Evolutionary conservation across 805 yeast genomes (phyloP), one percentile per base, ranked within the genome.

Genomic region (Candida ascalaphidarum): DNA sequence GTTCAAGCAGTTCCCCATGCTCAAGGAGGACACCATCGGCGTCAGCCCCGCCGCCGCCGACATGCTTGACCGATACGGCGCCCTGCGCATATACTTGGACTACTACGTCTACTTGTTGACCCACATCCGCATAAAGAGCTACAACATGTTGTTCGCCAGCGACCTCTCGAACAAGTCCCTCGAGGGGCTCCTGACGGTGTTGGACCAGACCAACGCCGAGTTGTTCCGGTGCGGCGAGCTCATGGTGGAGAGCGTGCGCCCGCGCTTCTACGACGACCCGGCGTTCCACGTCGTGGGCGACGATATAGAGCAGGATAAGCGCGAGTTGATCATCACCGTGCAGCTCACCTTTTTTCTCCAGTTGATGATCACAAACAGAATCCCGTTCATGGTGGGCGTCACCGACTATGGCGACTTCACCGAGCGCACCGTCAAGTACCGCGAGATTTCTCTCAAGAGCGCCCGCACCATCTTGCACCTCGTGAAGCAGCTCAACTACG

Each of bases 381-480:
- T 58, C 12, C 8, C 18, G 18, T 8, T 6, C 18, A 39, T 45
- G 16, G 35, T 52, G 3, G 22, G 25, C n/a, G 25, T 29, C 10
- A 21, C 25, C 1, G 25, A 24, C 7, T 28, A 31, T 4, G 45
- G 44, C 12, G 40, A 36, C 4, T 22, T 36, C 11, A 43, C 39
- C 25, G 31, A 33, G 11, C 41, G 41, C 12, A 34, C 39, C 19
- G 22, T 35, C 2, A 40, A 38, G 21, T 58, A 52, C 37, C 37
- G 63, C 17, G 44, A 48, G 22, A 29, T 58, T 14, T 49, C 58
- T 3, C 32, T 55, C 20, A 50, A 57, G 23, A 46, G 63, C 17
- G 60, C 67, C 5, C 41, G 68, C 18, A 61, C 67, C 1, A 50
- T 61, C 7, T 30, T 61, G 14, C 40, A 41, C 28, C 36, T 57